Evolutionary conservation across 1,284 basidiomycete genomes (phyloP).

Genomic region (Moesziomyces antarcticus): DNA sequence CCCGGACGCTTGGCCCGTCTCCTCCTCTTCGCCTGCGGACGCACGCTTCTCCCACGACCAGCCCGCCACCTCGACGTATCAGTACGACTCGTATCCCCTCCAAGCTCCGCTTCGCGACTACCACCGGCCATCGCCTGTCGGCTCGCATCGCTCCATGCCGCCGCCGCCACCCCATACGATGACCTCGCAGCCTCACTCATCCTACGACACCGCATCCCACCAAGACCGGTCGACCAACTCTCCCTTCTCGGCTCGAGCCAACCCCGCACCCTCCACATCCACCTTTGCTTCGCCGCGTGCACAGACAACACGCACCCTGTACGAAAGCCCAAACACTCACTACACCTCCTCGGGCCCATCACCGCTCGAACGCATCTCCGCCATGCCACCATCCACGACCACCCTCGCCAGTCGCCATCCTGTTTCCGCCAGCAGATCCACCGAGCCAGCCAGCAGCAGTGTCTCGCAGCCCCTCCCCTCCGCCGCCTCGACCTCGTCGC

Average conservation of each 20-base stretch:
- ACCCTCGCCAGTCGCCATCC: slow-evolving; percentile 24
- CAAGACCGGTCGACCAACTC: too few relatives aligned
- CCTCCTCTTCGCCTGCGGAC: slow-evolving; percentile 1
- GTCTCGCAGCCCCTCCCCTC: neutral
- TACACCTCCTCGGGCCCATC: slow-evolving; percentile 6
- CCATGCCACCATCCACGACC: slow-evolving; percentile 8
- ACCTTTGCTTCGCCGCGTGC: slow-evolving; percentile 18
- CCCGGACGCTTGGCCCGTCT: slow-evolving; percentile 12
- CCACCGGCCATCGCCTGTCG: slow-evolving; percentile 23
- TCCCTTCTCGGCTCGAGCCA: slow-evolving; percentile 2
- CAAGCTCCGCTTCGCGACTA: slow-evolving; percentile 21
- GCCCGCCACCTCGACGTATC: neutral
- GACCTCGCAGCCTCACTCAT: neutral
- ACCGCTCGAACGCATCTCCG: slow-evolving; percentile 7
- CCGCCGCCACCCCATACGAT: slow-evolving; percentile 12
- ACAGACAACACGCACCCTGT: slow-evolving; percentile 8
- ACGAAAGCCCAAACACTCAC: slow-evolving; percentile 7
- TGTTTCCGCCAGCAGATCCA: slow-evolving; percentile 26
- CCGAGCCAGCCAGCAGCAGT: slow-evolving; percentile 8
- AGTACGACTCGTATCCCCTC: slow-evolving; percentile 24
- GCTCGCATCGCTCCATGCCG: slow-evolving; percentile 15
- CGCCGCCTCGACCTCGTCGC: slow-evolving; percentile 2
- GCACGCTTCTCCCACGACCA: slow-evolving; percentile 8
- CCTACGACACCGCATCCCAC: neutral
- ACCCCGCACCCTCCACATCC: neutral